Evolutionary conservation across 352 stramenopile species (phyloP).

Genomic region (Phytopythium chamaehyphon): DNA sequence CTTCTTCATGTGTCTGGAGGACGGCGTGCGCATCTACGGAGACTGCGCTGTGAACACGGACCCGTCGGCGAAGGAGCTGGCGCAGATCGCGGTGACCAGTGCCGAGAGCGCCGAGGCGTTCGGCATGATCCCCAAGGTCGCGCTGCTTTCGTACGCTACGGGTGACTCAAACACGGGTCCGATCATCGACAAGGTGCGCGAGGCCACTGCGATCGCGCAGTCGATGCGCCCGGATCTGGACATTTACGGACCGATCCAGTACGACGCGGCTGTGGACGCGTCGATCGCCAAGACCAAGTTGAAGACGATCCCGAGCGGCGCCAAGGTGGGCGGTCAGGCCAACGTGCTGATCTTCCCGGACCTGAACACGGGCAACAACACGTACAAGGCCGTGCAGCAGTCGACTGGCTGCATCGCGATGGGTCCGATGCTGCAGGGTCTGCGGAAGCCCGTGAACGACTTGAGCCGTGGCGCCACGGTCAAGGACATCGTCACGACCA

Average conservation of each 20-base stretch:
- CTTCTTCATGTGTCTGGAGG: slow-evolving; percentile 87
- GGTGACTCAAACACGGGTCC: slow-evolving; percentile 73
- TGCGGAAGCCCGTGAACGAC: slow-evolving; percentile 88
- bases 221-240: slow-evolving; percentile 61
- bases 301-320: slow-evolving; percentile 50
- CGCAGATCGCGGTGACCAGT: slow-evolving; percentile 75
- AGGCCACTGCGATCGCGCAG: slow-evolving; percentile 70
- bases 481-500: slow-evolving; percentile 89
- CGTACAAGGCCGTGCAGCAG: slow-evolving; percentile 88
- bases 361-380: slow-evolving; percentile 88
- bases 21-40: slow-evolving; percentile 78
- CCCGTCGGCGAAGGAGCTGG: slow-evolving; percentile 66
- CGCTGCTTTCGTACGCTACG: slow-evolving; percentile 82
- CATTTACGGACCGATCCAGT: slow-evolving; percentile 87
- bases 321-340: slow-evolving; percentile 69
- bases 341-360: slow-evolving; percentile 88
- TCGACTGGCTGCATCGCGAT: slow-evolving; percentile 74
- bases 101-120: slow-evolving; percentile 76
- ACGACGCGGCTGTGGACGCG: slow-evolving; percentile 74
- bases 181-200: slow-evolving; percentile 84
- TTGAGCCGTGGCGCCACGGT: slow-evolving; percentile 83
- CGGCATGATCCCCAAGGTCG: slow-evolving; percentile 75
- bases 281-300: slow-evolving; percentile 82
- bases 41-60: slow-evolving; percentile 86
- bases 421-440: slow-evolving; percentile 85